Base-by-base conservation (phyloP, 2,329 filamentous ascomycete genomes). In the Diaporthe helianthi region DNA sequence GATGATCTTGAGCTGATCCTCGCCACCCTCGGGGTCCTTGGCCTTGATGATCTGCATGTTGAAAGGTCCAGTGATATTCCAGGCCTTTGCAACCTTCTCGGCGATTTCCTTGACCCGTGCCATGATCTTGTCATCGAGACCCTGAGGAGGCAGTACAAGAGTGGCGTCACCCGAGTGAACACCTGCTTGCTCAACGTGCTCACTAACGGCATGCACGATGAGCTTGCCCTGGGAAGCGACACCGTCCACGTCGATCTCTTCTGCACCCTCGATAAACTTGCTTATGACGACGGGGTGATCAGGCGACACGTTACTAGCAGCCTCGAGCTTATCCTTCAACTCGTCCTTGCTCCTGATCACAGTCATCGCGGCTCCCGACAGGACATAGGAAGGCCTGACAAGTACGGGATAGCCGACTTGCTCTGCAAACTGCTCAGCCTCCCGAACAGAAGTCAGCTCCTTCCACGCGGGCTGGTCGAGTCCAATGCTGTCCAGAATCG, bases 11-110 rank as follows among this genome's bases (percentile, higher is more conserved):
- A 98, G 88, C 33, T 88, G 85, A 41, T 92, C 89, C 77, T 91
- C 87, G 68, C 90, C 91, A 69, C 92, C 92, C 70, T 93, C 90
- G 38, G 91, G 89, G 76, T 92, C 85, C 15, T 93, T 86, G 44
- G 92, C 93, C 85, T 97, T 97, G 87, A 99, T 98, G 82, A 99
- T 97, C 80, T 99, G 96, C 95, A 99, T 98, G 87, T 99, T 99
- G 89, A 98, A 99, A 70, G 96, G 96, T 67, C 96, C 96, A 24
- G 94, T 98, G 80, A 98, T 98, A 78, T 88, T 94, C 93, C 95
- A 98, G 58, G 96, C 96, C 83, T 96, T 92, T 74, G 96, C 96
- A 65, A 99, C 94, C 88, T 97, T 98, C 81, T 94, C 83, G 19
- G 96, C 95, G 75, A 99, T 98, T 75, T 93, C 93, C 89, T 98